Evolutionary conservation across 495 filamentous ascomycete species (phyloP).

Genomic region (Penicillium psychrofluorescens): DNA sequence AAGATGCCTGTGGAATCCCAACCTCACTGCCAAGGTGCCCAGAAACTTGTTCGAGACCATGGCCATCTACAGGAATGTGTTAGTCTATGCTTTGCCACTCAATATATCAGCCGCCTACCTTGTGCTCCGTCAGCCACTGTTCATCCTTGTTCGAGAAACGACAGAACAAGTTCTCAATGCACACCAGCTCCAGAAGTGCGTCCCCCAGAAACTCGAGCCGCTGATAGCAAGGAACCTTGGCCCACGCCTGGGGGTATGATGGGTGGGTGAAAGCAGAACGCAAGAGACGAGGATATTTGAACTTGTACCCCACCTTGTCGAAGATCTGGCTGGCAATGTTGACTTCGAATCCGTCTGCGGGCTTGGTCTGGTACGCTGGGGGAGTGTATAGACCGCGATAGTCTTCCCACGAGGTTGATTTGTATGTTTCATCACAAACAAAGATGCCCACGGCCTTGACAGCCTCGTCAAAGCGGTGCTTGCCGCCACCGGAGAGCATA

Average conservation of each 20-base stretch:
- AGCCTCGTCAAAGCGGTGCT: conserved; percentile 66
- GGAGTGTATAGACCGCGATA: conserved; percentile 68
- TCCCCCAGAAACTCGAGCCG: conserved; percentile 92
- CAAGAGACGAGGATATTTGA: conserved; percentile 68
- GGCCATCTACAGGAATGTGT: conserved; percentile 56
- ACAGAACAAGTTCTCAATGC: conserved; percentile 72
- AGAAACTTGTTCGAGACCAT: conserved; percentile 98
- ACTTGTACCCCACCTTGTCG: conserved; percentile 66
- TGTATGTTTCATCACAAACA: conserved; percentile 61
- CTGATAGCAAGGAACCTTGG: conserved; percentile 81
- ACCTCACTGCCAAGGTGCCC: conserved; percentile 66
- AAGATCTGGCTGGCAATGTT: conserved; percentile 62
- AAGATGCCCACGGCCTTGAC: conserved; percentile 75
- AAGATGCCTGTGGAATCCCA: conserved; percentile 72
- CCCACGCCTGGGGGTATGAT: conserved; percentile 64
- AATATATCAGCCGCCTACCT: conserved; percentile 33
- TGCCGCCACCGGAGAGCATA: conserved; percentile 53
- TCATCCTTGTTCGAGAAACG: conserved; percentile 74
- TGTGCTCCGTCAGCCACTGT: conserved; percentile 98
- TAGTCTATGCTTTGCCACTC: background rate
- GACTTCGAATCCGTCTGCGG: conserved; percentile 38
- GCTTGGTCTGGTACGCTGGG: conserved; percentile 59
- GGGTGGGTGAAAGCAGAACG: conserved; percentile 86
- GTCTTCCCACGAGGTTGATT: conserved; percentile 57
- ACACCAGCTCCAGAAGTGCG: conserved; percentile 80